Percentiles rank a stretch among this genome's conserved stretches.
Evolutionary conservation across 495 filamentous ascomycete genomes (phyloP).

Genomic region (Corynascus novoguineensis): DNA sequence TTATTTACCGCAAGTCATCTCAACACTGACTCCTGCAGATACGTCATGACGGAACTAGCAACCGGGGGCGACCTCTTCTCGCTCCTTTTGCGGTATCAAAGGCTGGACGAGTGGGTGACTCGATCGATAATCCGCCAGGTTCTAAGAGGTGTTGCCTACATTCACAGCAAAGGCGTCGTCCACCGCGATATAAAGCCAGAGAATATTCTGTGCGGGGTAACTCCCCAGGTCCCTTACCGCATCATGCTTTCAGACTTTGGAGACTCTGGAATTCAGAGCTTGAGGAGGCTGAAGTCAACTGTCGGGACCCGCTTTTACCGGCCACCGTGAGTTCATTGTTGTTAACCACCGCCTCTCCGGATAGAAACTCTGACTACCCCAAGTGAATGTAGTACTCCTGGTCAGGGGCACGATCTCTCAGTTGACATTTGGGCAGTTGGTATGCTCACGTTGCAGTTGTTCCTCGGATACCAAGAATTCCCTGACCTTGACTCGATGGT

Average conservation of each 20-base stretch:
- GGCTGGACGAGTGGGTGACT: slow-evolving; percentile 63
- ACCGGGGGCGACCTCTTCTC: slow-evolving; percentile 58
- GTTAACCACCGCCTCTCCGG: background rate
- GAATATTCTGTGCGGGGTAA: slow-evolving; percentile 75
- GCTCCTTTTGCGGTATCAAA: slow-evolving; percentile 43
- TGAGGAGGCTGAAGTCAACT: slow-evolving; percentile 52
- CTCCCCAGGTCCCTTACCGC: slow-evolving; percentile 46
- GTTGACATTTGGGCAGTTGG: slow-evolving; percentile 50
- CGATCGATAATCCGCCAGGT: slow-evolving; percentile 80
- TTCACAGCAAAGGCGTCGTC: slow-evolving; percentile 74
- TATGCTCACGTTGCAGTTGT: slow-evolving; percentile 24
- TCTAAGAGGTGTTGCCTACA: slow-evolving; percentile 67
- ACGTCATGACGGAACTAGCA: slow-evolving; percentile 62
- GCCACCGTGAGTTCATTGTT: slow-evolving; percentile 72
- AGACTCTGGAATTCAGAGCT: slow-evolving; percentile 43
- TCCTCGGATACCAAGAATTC: slow-evolving; percentile 18
- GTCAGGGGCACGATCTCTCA: slow-evolving; percentile 23
- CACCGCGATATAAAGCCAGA: slow-evolving; percentile 95
- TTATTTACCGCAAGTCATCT: background rate
- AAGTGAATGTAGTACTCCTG: slow-evolving; percentile 24
- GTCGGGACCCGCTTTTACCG: slow-evolving; percentile 62
- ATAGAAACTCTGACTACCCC: background rate
- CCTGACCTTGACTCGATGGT: slow-evolving; percentile 2
- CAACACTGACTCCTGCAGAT: slow-evolving; percentile 36
- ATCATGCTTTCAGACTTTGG: slow-evolving; percentile 75